Conservation (phyloP, 495 filamentous ascomycete genomes). For the Talaromyces ruber region DNA sequence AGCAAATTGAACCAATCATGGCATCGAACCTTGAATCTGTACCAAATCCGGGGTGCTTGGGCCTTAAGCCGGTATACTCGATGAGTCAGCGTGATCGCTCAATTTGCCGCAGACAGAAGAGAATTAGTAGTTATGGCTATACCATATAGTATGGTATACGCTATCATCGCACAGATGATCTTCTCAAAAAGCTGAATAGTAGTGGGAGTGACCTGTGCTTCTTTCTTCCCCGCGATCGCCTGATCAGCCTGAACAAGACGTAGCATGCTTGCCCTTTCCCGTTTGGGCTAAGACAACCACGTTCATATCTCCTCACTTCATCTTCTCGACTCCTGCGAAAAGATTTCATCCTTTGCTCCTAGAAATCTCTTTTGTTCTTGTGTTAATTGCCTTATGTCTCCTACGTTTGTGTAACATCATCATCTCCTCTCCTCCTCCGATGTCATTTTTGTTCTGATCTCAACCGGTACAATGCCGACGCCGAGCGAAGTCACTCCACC, state of each 20-base stretch:
- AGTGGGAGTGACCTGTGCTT: not conserved
- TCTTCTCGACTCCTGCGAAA: slow-evolving; percentile 11
- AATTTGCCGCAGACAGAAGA: not conserved
- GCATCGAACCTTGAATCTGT: not conserved
- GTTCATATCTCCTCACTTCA: slow-evolving; percentile 8
- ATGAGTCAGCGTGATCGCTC: not conserved
- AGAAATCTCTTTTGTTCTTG: slow-evolving; percentile 6
- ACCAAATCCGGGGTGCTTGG: not conserved
- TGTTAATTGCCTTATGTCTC: not conserved
- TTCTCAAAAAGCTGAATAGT: not conserved
- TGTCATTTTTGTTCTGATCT: slow-evolving; percentile 31
- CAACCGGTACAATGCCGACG: slow-evolving; percentile 47
- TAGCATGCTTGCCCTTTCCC: slow-evolving; percentile 12
- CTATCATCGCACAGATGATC: not conserved
- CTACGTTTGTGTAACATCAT: not conserved
- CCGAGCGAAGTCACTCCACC: slow-evolving; percentile 42
- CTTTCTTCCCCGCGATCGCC: slow-evolving; percentile 39
- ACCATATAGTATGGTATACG: not conserved
- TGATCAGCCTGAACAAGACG: slow-evolving; percentile 19
- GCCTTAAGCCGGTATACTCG: not conserved
- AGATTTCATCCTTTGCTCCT: slow-evolving; percentile 9
- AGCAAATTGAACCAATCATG: not conserved
- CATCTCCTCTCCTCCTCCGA: slow-evolving; percentile 17
- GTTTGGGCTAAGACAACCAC: slow-evolving; percentile 13
- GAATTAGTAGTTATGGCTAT: not conserved